Base-by-base conservation (phyloP, 2,329 filamentous ascomycete species). In the Fusarium sp. region DNA sequence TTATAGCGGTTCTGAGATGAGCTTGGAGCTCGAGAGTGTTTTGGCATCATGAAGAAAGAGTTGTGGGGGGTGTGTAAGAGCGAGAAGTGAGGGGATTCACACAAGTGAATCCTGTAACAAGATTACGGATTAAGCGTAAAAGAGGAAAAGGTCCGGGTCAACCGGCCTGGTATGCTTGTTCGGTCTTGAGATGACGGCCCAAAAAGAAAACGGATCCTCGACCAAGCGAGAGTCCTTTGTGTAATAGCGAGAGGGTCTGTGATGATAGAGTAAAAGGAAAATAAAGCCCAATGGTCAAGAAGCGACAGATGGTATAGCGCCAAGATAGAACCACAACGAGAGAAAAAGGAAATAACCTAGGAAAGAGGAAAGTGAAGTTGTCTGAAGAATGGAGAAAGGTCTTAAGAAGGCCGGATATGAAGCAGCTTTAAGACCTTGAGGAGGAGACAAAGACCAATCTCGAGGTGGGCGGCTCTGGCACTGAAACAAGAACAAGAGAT, bases 1-100 rank as follows among this genome's bases (percentile, higher is more conserved):
- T 74, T 67, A 67, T 80, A 80, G 59, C 74, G 74, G 54, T 73
- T 75, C 46, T 78, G 78, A 15, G 76, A 69, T 52, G 61, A 73
- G 75, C 82, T 85, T 46, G 82, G 77, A 60, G 80, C 80, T 65
- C 83, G 80, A 12, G 78, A 80, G 73, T 85, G 83, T 75, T 83
- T 85, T 58, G 85, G 82, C 85, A 86, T 86, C 73, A 74, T 68
- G 48, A 53, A 60, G 49, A 55, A 38, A 64, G 63, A 40, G 58
- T 44, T 60, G 41, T 61, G 64, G 63, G 41, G 53, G 23, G 23
- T 23, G 40, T 60, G 45, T 63, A 60, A 42, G 38, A 67, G 55
- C 67, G 58, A 56, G 56, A 64, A 50, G 54, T 61, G 23, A 66
- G 65, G 42, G 62, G 63, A 64, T 63, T 67, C 63, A 42, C 40